Conservation (phyloP, 352 stramenopile species). For the Globisporangium megalacanthum region DNA sequence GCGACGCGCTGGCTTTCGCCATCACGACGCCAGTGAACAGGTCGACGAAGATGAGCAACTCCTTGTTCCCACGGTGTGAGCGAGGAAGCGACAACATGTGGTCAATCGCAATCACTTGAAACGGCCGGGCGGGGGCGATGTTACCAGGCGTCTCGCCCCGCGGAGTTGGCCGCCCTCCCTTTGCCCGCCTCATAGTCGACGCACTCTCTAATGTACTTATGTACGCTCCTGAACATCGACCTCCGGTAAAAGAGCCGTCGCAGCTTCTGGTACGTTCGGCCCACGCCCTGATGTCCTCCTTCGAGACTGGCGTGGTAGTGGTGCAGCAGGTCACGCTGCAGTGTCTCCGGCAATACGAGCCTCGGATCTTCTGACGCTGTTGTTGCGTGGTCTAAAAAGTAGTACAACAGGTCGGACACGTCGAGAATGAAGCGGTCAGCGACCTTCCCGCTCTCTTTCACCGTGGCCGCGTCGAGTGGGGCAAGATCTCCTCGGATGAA, state of each 20-base stretch:
- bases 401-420: conserved; percentile 9
- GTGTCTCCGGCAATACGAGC: conserved; percentile 2
- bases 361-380: conserved; percentile 11
- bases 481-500: too few relatives aligned
- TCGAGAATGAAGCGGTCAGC: not conserved
- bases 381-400: conserved; percentile 5
- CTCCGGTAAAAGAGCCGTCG: too few relatives aligned
- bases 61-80: conserved; percentile 21
- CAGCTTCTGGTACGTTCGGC: too few relatives aligned
- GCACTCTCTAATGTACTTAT: conserved; percentile 4
- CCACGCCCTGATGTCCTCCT: too few relatives aligned
- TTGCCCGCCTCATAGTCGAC: conserved; percentile 16
- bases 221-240: conserved; percentile 3
- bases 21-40: conserved; percentile 16
- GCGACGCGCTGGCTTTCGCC: conserved; percentile 11
- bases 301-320: too few relatives aligned
- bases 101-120: conserved; percentile 24
- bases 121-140: conserved; percentile 16
- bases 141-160: conserved; percentile 12
- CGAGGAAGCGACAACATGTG: conserved; percentile 20
- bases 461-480: not conserved
- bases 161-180: conserved; percentile 1
- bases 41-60: too few relatives aligned
- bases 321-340: conserved; percentile 5
- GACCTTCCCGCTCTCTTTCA: not conserved